These are phyloP conservation scores for Leucosporidium scottii DNA, from an alignment of 768 basidiomycete species.

Conservation along the genomic window DNA sequence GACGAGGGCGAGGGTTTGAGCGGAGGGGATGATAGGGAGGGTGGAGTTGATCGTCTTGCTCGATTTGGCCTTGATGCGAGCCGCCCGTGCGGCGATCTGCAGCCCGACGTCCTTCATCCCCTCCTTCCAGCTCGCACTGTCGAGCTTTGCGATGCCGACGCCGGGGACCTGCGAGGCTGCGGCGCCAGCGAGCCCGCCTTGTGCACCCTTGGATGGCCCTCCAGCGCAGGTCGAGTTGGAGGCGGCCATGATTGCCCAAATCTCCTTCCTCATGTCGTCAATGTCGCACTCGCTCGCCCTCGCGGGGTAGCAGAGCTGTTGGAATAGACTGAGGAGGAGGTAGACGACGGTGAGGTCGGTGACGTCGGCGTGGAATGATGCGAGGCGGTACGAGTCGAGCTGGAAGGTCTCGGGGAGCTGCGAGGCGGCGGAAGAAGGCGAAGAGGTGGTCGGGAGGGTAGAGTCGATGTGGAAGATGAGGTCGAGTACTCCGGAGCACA, in stretches of 20 bases:
- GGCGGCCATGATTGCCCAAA: constrained; percentile 54
- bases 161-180: not conserved
- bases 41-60: not conserved
- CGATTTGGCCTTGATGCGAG: constrained; percentile 33
- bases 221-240: not conserved
- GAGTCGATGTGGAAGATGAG: constrained; percentile 40
- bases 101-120: constrained; percentile 62
- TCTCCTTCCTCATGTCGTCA: constrained; percentile 57
- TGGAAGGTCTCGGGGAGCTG: constrained; percentile 70
- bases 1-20: constrained; percentile 17
- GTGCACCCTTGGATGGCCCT: not conserved
- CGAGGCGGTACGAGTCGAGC: constrained; percentile 66
- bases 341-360: constrained; percentile 66
- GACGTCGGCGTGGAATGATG: constrained; percentile 61
- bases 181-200: constrained; percentile 16
- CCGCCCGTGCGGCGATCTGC: constrained; percentile 67
- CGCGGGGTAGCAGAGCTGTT: constrained; percentile 51
- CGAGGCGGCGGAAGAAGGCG: constrained; percentile 28
- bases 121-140: constrained; percentile 47
- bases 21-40: constrained; percentile 10
- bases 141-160: constrained; percentile 25
- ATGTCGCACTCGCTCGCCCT: constrained; percentile 48
- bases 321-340: constrained; percentile 72
- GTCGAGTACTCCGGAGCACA: constrained; percentile 36
- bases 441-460: constrained; percentile 5